Conservation (phyloP, 2,329 filamentous ascomycete species). For the Aspergillus udagawae region DNA sequence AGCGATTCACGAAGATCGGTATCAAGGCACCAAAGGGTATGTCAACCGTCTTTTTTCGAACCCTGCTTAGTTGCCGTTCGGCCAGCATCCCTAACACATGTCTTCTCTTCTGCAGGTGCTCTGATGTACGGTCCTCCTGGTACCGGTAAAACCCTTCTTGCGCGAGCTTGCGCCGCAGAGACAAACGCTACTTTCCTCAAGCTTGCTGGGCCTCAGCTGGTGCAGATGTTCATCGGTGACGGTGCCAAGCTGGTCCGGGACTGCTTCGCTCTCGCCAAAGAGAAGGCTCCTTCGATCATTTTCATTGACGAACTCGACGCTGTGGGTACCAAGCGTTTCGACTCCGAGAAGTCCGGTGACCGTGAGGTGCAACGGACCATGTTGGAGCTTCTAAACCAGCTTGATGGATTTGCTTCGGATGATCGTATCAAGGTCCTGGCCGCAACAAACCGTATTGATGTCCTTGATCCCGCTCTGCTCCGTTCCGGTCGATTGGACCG, state of each 20-base stretch:
- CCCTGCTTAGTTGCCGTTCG: background rate
- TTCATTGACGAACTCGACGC: slow-evolving; percentile 99
- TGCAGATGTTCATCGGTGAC: slow-evolving; percentile 99
- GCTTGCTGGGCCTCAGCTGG: slow-evolving; percentile 92
- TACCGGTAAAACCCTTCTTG: slow-evolving; percentile 58
- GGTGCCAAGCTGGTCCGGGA: slow-evolving; percentile 96
- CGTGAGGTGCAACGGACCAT: slow-evolving; percentile 97
- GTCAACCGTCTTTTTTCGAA: slow-evolving; percentile 14
- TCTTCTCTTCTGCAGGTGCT: slow-evolving; percentile 59
- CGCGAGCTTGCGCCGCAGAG: slow-evolving; percentile 93
- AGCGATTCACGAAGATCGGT: slow-evolving; percentile 98
- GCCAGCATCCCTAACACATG: slow-evolving; percentile 7
- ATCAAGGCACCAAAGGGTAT: slow-evolving; percentile 98
- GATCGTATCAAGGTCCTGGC: slow-evolving; percentile 95
- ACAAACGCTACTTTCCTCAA: slow-evolving; percentile 99
- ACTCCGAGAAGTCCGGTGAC: slow-evolving; percentile 96
- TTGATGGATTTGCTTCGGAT: slow-evolving; percentile 95
- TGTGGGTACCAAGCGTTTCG: slow-evolving; percentile 98
- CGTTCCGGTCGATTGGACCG: slow-evolving; percentile 89
- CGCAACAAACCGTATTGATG: slow-evolving; percentile 90
- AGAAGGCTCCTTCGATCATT: slow-evolving; percentile 98
- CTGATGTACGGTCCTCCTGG: slow-evolving; percentile 81
- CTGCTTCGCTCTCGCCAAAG: slow-evolving; percentile 95
- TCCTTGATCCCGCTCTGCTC: slow-evolving; percentile 84
- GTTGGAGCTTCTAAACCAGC: slow-evolving; percentile 96